Evolutionary conservation across 495 filamentous ascomycete species (phyloP).

Genomic region (Daldinia loculata): DNA sequence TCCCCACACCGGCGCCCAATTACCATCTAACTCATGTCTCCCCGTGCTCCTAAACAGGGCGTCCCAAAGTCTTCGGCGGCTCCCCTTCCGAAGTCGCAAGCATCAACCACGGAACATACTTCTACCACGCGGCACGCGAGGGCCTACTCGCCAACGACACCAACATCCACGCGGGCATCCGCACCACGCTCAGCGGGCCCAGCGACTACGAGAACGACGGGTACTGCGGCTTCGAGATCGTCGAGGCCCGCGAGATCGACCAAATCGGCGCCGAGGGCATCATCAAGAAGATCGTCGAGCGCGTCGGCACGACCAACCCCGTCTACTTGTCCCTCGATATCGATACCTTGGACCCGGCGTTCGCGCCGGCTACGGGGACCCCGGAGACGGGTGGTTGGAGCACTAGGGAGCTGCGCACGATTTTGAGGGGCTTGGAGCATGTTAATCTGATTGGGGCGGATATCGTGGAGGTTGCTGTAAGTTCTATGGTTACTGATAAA

Average conservation of each 20-base stretch:
- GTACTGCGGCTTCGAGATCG: slow-evolving; percentile 74
- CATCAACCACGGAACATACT: slow-evolving; percentile 89
- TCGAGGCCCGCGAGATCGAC: slow-evolving; percentile 78
- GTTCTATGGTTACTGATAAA: slow-evolving; percentile 16
- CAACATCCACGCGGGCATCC: slow-evolving; percentile 78
- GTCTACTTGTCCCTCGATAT: slow-evolving; percentile 82
- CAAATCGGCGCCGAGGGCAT: slow-evolving; percentile 70
- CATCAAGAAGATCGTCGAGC: slow-evolving; percentile 66
- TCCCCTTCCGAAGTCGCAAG: slow-evolving; percentile 65
- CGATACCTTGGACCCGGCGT: slow-evolving; percentile 75
- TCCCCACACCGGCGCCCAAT: slow-evolving; percentile 51
- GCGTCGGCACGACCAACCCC: slow-evolving; percentile 69
- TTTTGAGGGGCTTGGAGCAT: slow-evolving; percentile 73
- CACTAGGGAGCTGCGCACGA: slow-evolving; percentile 74
- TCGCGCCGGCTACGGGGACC: slow-evolving; percentile 78
- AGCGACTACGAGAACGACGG: slow-evolving; percentile 77
- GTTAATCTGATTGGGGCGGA: slow-evolving; percentile 78
- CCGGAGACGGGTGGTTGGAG: slow-evolving; percentile 83
- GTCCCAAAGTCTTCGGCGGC: slow-evolving; percentile 68
- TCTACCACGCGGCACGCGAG: slow-evolving; percentile 82
- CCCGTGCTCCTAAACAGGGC: slow-evolving; percentile 61
- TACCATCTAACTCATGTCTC: not conserved
- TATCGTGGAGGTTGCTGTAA: slow-evolving; percentile 80
- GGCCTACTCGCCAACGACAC: slow-evolving; percentile 76
- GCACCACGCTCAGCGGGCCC: slow-evolving; percentile 75